phyloP scores from a whole-genome alignment of 2,329 filamentous ascomycete genomes.

The Ophiostoma tasmaniense region DNA sequence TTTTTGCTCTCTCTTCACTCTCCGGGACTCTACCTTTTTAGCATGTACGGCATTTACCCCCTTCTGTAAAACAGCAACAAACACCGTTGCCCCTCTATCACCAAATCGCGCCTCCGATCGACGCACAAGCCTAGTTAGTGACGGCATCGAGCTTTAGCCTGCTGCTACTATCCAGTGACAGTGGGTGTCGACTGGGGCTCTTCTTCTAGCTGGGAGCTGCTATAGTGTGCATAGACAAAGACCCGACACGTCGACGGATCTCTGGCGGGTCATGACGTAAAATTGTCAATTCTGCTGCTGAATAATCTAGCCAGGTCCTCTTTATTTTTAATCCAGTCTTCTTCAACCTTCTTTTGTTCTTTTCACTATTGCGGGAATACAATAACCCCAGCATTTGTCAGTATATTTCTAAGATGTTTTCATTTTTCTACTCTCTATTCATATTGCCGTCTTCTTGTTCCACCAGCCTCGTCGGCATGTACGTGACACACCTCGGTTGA shows the following conservation, averaged over 20 bases:
- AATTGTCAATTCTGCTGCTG: background rate
- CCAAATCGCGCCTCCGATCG: background rate
- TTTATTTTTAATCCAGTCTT: background rate
- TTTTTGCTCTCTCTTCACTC: background rate
- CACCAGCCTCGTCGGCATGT: background rate
- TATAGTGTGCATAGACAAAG: background rate
- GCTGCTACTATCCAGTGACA: background rate
- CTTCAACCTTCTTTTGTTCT: background rate
- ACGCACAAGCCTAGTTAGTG: background rate
- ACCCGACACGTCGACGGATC: background rate
- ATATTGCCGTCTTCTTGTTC: background rate
- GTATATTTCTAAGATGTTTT: background rate
- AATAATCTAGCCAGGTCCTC: background rate
- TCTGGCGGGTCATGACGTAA: background rate
- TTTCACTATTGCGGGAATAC: background rate
- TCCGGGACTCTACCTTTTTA: no score
- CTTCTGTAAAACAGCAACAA: no score
- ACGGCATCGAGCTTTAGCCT: background rate
- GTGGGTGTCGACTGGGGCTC: background rate
- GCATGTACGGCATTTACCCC: no score
- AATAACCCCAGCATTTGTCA: background rate
- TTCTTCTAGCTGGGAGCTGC: background rate
- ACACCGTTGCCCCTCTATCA: no score
- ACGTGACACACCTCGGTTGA: background rate
- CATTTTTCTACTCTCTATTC: background rate